phyloP scores from a whole-genome alignment of 192 early-diverging fungal species.

The Podila epigama region DNA sequence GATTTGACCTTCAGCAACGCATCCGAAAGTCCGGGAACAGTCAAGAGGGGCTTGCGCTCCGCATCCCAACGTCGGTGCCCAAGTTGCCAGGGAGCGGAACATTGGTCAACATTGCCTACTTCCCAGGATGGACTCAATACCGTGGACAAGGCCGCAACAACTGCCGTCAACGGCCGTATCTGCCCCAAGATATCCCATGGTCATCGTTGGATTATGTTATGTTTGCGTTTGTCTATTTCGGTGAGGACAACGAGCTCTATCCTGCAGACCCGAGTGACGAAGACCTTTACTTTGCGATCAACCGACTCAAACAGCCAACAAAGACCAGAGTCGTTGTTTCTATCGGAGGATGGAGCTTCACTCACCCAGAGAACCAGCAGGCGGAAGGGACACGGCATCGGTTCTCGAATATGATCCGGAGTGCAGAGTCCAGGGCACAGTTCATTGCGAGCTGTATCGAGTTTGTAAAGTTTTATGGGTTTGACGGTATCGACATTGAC shows the following conservation, averaged over 20 bases:
- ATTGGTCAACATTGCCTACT: slow-evolving; percentile 36
- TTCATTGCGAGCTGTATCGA: slow-evolving; percentile 55
- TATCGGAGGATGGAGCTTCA: slow-evolving; percentile 70
- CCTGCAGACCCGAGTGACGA: slow-evolving; percentile 55
- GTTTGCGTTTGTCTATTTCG: slow-evolving; percentile 46
- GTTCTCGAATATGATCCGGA: slow-evolving; percentile 59
- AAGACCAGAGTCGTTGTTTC: slow-evolving; percentile 62
- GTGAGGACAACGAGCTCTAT: slow-evolving; percentile 55
- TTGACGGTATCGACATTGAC: slow-evolving; percentile 61
- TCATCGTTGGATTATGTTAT: slow-evolving; percentile 62
- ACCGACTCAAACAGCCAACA: slow-evolving; percentile 33
- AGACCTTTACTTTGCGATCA: slow-evolving; percentile 50
- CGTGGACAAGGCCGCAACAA: slow-evolving; percentile 22
- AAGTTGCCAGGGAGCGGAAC: slow-evolving; percentile 11
- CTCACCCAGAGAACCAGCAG: slow-evolving; percentile 28
- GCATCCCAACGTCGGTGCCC: slow-evolving; percentile 12
- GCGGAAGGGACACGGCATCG: slow-evolving; percentile 13
- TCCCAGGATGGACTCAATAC: slow-evolving; percentile 36
- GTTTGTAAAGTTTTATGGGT: slow-evolving; percentile 30
- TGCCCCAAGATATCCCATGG: slow-evolving; percentile 64
- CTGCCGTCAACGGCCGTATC: slow-evolving; percentile 43
- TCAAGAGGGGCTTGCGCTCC: slow-evolving; percentile 9
- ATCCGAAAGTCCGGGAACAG: neutral
- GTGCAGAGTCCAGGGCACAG: slow-evolving; percentile 32
- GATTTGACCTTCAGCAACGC: slow-evolving; percentile 20